Evolutionary conservation across 2,329 filamentous ascomycete genomes (phyloP).

Genomic region (Biscogniauxia marginata): DNA sequence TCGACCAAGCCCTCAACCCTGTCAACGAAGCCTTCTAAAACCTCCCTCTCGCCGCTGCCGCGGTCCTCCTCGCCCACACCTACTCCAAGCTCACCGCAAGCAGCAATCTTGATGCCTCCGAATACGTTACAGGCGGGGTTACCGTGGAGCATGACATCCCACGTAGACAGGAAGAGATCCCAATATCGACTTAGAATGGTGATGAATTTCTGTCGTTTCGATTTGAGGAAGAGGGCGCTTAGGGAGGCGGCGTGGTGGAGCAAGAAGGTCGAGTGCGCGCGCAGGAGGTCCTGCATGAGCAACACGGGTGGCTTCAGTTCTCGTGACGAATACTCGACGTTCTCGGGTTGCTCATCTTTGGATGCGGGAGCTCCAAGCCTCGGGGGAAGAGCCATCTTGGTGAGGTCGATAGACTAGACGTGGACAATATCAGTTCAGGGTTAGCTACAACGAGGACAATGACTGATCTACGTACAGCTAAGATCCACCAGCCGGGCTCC

Average conservation of each 20-base stretch:
- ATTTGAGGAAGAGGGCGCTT: slow-evolving; percentile 64
- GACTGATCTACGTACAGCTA: slow-evolving; percentile 63
- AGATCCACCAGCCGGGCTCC: slow-evolving; percentile 91
- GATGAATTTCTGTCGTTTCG: slow-evolving; percentile 67
- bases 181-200: slow-evolving; percentile 76
- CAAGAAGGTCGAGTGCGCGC: slow-evolving; percentile 80
- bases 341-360: slow-evolving; percentile 40
- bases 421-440: slow-evolving; percentile 12
- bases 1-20: slow-evolving; percentile 84
- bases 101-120: slow-evolving; percentile 81
- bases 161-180: slow-evolving; percentile 67
- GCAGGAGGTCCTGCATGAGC: slow-evolving; percentile 75
- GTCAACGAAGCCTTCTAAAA: slow-evolving; percentile 81
- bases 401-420: slow-evolving; percentile 74
- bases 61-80: slow-evolving; percentile 95
- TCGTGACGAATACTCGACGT: slow-evolving; percentile 79
- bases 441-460: neutral
- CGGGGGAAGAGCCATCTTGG: slow-evolving; percentile 63
- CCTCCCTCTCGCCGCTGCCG: slow-evolving; percentile 89
- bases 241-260: slow-evolving; percentile 82
- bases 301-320: slow-evolving; percentile 83
- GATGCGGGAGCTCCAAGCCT: slow-evolving; percentile 41
- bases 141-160: slow-evolving; percentile 88
- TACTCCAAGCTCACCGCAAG: slow-evolving; percentile 86
- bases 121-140: slow-evolving; percentile 81